Conservation (phyloP, 179 eudicot species). For the Silene vulgaris region DNA sequence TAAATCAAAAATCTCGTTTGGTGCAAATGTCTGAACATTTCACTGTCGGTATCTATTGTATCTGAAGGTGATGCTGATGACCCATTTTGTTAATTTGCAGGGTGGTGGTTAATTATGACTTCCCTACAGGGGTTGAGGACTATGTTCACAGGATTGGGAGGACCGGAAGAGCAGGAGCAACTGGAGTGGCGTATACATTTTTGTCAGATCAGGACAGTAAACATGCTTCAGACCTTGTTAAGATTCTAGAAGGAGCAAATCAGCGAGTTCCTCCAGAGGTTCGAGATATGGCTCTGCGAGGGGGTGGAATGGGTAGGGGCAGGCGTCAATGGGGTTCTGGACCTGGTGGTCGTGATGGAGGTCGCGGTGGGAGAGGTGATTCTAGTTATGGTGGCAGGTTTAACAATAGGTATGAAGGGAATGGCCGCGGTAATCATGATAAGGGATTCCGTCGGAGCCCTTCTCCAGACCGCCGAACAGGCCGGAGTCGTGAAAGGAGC, state of each 20-base stretch:
- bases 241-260: conserved; percentile 84
- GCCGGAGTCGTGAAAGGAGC: conserved; percentile 34
- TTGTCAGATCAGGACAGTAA: conserved; percentile 75
- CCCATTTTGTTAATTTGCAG: conserved; percentile 34
- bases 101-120: conserved; percentile 94
- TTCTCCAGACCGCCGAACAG: conserved; percentile 33
- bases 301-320: conserved; percentile 64
- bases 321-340: conserved; percentile 63
- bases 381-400: conserved; percentile 48
- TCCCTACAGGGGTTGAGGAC: conserved; percentile 93
- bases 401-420: conserved; percentile 29
- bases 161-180: conserved; percentile 98
- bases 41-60: not conserved
- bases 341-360: conserved; percentile 64
- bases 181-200: conserved; percentile 81
- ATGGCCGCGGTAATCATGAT: conserved; percentile 28
- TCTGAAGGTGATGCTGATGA: not conserved
- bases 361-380: conserved; percentile 61
- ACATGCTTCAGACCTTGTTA: conserved; percentile 80
- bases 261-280: conserved; percentile 77
- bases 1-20: too few species aligned
- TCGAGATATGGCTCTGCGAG: conserved; percentile 70
- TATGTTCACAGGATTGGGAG: conserved; percentile 99
- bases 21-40: not conserved
- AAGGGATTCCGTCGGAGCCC: conserved; percentile 45